These are phyloP conservation scores for Cryphonectria nitschkei DNA, from an alignment of 2,329 filamentous ascomycete species.

Conservation along the genomic window DNA sequence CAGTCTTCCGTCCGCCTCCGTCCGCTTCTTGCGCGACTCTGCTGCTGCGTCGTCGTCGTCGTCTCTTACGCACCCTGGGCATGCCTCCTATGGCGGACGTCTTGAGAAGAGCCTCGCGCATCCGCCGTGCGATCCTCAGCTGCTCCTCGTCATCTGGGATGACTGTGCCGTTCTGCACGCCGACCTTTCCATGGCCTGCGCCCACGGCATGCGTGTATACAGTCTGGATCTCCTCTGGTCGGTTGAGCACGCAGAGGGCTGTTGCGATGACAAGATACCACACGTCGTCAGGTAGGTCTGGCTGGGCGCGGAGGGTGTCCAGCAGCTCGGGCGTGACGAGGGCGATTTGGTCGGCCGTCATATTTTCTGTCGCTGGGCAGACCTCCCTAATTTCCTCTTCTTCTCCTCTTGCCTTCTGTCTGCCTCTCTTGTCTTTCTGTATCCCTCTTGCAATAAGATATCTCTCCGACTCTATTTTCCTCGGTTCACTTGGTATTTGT, in stretches of 20 bases:
- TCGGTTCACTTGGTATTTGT: no score
- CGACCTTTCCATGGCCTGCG: constrained; percentile 32
- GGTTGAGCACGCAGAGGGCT: constrained; percentile 51
- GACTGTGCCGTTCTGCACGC: constrained; percentile 26
- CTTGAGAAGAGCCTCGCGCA: constrained; percentile 55
- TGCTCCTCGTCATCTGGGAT: constrained; percentile 38
- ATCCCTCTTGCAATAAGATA: no score
- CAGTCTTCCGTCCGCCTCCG: neutral
- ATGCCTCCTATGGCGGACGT: constrained; percentile 51
- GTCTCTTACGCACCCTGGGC: constrained; percentile 46
- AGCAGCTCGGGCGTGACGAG: constrained; percentile 48
- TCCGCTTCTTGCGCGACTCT: neutral
- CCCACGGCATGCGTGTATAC: constrained; percentile 49
- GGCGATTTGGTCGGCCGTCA: constrained; percentile 30
- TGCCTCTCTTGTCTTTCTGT: neutral
- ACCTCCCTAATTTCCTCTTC: no score
- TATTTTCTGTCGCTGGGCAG: neutral
- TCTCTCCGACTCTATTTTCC: no score
- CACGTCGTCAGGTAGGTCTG: constrained; percentile 46
- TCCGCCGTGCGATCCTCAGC: constrained; percentile 48
- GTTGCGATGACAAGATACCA: constrained; percentile 55
- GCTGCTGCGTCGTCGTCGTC: neutral
- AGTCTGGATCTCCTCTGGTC: constrained; percentile 50
- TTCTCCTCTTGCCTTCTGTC: no score
- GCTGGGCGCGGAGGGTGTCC: constrained; percentile 44